A percentile compares a stretch with the other conserved stretches of the same genome.
Evolutionary conservation across 2,329 filamentous ascomycete species (phyloP).

Genomic region (Neospermospora avenae): DNA sequence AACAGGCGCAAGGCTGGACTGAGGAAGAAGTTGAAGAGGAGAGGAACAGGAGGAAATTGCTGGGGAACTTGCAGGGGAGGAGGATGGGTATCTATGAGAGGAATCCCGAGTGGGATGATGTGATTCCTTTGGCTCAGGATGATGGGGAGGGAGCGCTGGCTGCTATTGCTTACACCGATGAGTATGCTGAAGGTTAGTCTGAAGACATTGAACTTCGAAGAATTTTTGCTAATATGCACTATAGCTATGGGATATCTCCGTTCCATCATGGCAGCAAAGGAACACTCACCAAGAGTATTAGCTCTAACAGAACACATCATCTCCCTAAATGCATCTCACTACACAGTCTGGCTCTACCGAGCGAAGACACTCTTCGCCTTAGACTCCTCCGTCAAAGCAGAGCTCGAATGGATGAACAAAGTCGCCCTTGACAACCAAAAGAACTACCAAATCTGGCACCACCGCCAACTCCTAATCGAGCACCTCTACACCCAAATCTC

Average conservation of each 20-base stretch:
- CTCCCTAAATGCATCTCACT: conserved; percentile 90
- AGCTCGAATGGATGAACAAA: conserved; percentile 82
- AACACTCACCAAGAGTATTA: conserved; percentile 75
- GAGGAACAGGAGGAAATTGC: conserved; percentile 28
- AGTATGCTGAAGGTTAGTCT: conserved; percentile 72
- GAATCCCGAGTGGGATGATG: conserved; percentile 79
- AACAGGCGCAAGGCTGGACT: conserved; percentile 6
- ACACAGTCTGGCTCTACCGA: conserved; percentile 97
- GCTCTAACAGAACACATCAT: conserved; percentile 87
- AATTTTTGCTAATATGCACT: background rate
- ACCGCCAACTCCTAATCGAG: conserved; percentile 64
- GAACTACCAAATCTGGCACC: conserved; percentile 98
- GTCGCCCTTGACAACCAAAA: conserved; percentile 83
- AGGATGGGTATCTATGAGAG: conserved; percentile 33
- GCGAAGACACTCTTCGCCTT: conserved; percentile 72
- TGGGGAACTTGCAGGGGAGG: conserved; percentile 27
- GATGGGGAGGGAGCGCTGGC: conserved; percentile 83
- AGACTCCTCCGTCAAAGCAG: conserved; percentile 37
- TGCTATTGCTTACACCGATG: conserved; percentile 85
- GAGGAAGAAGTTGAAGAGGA: conserved; percentile 28
- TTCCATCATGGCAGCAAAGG: conserved; percentile 85
- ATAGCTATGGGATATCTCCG: conserved; percentile 86
- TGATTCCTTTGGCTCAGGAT: conserved; percentile 77
- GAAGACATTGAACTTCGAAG: background rate
- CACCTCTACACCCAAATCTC: conserved; percentile 57